Conservation (phyloP, 176 grass and related monocot species). For the Puya raimondii region DNA sequence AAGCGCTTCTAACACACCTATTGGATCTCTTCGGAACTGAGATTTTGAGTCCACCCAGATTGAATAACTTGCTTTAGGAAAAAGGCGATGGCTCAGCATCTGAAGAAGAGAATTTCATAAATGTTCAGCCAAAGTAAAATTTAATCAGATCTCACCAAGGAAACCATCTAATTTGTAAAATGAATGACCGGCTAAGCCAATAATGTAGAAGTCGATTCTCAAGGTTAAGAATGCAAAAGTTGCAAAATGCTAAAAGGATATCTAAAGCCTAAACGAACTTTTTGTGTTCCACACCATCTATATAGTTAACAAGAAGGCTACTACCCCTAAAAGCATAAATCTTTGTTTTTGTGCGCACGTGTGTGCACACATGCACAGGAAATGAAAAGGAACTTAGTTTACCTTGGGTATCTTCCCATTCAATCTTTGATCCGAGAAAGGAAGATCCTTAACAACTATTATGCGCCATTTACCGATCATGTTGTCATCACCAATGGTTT, state of each 20-base stretch:
- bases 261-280: background rate
- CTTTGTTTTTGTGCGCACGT: background rate
- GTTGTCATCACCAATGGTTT: constrained; percentile 44
- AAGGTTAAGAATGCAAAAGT: background rate
- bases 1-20: constrained; percentile 70
- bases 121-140: background rate
- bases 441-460: constrained; percentile 65
- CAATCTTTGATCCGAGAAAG: constrained; percentile 83
- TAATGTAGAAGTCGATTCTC: background rate
- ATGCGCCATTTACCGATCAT: constrained; percentile 78
- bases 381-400: constrained; percentile 1
- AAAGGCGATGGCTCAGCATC: constrained; percentile 89
- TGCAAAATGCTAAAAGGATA: background rate
- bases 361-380: background rate
- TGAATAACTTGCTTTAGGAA: constrained; percentile 70
- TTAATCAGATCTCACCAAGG: background rate
- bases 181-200: background rate
- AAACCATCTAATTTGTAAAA: background rate
- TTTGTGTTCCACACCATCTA: background rate
- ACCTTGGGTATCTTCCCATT: constrained; percentile 98
- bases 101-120: constrained; percentile 22
- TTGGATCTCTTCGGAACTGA: constrained; percentile 74
- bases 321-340: background rate
- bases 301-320: background rate
- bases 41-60: constrained; percentile 99